phyloP scores from a whole-genome alignment of 179 eudicot species.

The Vitellaria paradoxa region DNA sequence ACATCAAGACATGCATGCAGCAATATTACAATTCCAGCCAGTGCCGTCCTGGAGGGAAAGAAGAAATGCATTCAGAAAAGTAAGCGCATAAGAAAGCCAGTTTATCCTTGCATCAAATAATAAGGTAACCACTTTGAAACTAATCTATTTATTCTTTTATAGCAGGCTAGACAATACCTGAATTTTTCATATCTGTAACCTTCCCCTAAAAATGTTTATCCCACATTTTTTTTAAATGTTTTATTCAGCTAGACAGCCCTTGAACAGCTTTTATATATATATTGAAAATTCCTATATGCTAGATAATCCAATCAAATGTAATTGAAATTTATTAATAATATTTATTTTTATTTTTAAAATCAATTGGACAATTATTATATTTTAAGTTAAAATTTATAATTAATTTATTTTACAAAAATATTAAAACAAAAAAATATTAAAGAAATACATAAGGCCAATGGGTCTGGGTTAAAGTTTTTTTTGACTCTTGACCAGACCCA shows the following conservation, averaged over 20 bases:
- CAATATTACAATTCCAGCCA: constrained; percentile 75
- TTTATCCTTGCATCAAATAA: too few relatives aligned
- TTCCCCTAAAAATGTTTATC: not conserved
- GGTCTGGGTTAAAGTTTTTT: too few relatives aligned
- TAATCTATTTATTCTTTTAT: not conserved
- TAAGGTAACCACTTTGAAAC: too few relatives aligned
- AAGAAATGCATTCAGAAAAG: not conserved
- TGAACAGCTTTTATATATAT: not conserved
- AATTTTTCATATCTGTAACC: not conserved
- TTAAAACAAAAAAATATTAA: too few relatives aligned
- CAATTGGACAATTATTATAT: too few relatives aligned
- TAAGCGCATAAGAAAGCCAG: not conserved
- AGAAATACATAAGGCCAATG: too few relatives aligned
- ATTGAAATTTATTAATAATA: too few relatives aligned
- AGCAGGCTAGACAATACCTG: not conserved
- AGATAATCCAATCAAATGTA: too few relatives aligned
- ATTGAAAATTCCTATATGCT: not conserved
- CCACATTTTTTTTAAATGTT: not conserved
- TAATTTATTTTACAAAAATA: too few relatives aligned
- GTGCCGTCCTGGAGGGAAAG: constrained; percentile 55
- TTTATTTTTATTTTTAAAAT: too few relatives aligned
- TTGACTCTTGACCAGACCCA: too few relatives aligned
- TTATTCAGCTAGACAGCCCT: not conserved
- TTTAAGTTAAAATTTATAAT: too few relatives aligned
- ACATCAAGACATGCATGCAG: constrained; percentile 88